These are phyloP conservation scores for Cladophialophora yegresii DNA, from an alignment of 2,329 filamentous ascomycete genomes.

Conservation along the genomic window DNA sequence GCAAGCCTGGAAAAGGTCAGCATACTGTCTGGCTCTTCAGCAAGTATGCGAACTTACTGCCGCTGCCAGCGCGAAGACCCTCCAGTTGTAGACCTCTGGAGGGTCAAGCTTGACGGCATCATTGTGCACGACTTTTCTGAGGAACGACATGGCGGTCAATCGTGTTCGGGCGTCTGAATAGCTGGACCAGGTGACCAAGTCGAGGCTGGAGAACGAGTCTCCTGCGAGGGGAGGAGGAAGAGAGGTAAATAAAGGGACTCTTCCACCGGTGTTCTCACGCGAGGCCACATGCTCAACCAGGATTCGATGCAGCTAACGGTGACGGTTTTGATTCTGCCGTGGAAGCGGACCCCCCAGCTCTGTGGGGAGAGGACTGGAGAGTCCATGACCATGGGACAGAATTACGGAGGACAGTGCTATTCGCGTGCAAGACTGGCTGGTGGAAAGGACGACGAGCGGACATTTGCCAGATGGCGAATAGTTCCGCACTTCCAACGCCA, in stretches of 20 bases:
- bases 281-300: conserved; percentile 19
- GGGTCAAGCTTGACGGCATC: conserved; percentile 71
- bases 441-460: conserved; percentile 5
- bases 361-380: conserved; percentile 8
- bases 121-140: conserved; percentile 64
- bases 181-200: not conserved
- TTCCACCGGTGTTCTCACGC: conserved; percentile 10
- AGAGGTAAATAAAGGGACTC: conserved; percentile 12
- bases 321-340: conserved; percentile 4
- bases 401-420: not conserved
- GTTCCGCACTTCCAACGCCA: conserved; percentile 6
- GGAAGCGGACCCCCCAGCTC: conserved; percentile 23
- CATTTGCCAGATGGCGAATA: conserved; percentile 23
- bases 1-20: conserved; percentile 51
- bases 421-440: conserved; percentile 1
- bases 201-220: conserved; percentile 2
- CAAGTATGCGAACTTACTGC: conserved; percentile 46
- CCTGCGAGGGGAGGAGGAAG: not conserved
- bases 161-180: not conserved
- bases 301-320: conserved; percentile 7
- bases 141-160: conserved; percentile 41
- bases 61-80: conserved; percentile 64
- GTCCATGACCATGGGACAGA: conserved; percentile 13
- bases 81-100: conserved; percentile 69
- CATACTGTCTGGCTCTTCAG: not conserved